phyloP scores from a whole-genome alignment of 2,329 filamentous ascomycete genomes.

The Ascochyta rabiei region DNA sequence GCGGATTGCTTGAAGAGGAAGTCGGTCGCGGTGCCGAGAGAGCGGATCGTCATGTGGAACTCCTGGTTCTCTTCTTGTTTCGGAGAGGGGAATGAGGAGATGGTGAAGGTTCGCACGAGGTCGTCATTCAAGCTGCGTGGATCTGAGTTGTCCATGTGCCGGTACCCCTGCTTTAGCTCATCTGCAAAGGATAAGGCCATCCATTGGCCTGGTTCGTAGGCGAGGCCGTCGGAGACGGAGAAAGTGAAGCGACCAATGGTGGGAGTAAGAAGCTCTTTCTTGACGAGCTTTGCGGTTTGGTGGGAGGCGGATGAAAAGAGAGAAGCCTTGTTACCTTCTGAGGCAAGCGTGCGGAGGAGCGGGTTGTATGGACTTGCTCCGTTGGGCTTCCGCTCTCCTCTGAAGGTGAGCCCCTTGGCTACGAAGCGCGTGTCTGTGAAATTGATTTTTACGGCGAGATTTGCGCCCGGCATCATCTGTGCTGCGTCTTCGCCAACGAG shows the following conservation, averaged over 20 bases:
- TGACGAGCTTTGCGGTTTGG: conserved; percentile 61
- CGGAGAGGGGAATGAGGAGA: conserved; percentile 64
- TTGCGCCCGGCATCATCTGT: conserved; percentile 68
- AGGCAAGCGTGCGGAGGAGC: conserved; percentile 66
- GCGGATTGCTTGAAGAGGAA: conserved; percentile 21
- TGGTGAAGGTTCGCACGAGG: conserved; percentile 81
- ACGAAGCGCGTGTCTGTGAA: conserved; percentile 69
- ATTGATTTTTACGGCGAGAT: conserved; percentile 73
- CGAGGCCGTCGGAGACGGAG: conserved; percentile 48
- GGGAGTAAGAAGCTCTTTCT: conserved; percentile 67
- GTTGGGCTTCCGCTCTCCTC: conserved; percentile 62
- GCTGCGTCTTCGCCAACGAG: conserved; percentile 69
- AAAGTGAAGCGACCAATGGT: conserved; percentile 71
- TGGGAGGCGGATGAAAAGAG: conserved; percentile 4
- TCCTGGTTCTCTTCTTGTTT: conserved; percentile 40
- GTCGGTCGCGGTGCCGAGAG: conserved; percentile 70
- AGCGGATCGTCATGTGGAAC: conserved; percentile 75
- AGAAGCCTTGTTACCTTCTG: conserved; percentile 58
- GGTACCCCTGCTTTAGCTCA: conserved; percentile 75
- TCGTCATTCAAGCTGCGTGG: conserved; percentile 84
- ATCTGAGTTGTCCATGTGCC: conserved; percentile 83
- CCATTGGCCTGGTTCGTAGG: conserved; percentile 76
- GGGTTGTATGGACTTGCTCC: conserved; percentile 82
- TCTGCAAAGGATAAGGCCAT: conserved; percentile 74
- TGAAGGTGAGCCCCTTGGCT: conserved; percentile 69